phyloP scores from a whole-genome alignment of 345 rosid species.

The Syzygium oleosum region DNA sequence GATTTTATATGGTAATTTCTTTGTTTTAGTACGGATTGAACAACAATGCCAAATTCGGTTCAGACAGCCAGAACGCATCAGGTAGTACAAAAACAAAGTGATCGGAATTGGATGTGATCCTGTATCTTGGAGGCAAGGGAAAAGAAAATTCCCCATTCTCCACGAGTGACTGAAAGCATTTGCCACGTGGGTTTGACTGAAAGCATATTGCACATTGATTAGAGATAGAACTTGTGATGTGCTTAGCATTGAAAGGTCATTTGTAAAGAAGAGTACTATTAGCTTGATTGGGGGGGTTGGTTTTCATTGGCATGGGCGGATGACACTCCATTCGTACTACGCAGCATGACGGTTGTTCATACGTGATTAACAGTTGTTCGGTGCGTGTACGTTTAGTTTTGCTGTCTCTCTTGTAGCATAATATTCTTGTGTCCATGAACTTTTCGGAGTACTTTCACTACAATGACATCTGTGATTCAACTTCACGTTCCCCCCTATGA shows the following conservation, averaged over 20 bases:
- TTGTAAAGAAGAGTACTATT: background rate
- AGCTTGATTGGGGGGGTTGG: background rate
- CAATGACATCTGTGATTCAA: background rate
- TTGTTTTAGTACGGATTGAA: slow-evolving; percentile 51
- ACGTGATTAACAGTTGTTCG: background rate
- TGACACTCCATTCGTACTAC: background rate
- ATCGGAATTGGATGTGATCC: slow-evolving; percentile 1
- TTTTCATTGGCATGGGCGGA: background rate
- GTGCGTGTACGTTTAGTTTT: background rate
- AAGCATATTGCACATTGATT: background rate
- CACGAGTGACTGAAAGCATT: background rate
- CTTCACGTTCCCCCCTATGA: background rate
- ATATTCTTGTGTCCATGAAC: background rate
- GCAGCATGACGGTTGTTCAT: background rate
- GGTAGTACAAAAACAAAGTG: slow-evolving; percentile 30
- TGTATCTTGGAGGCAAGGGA: background rate
- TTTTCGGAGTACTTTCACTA: background rate
- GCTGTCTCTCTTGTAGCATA: background rate
- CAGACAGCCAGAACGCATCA: slow-evolving; percentile 21
- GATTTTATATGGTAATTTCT: background rate
- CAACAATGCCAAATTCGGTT: slow-evolving; percentile 16
- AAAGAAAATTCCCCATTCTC: background rate
- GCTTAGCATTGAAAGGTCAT: background rate
- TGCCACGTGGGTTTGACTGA: background rate
- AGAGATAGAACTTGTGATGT: background rate